Evolutionary conservation across 1,284 basidiomycete genomes (phyloP), one percentile per base, ranked within the genome.

Genomic region (Tilletia indica): DNA sequence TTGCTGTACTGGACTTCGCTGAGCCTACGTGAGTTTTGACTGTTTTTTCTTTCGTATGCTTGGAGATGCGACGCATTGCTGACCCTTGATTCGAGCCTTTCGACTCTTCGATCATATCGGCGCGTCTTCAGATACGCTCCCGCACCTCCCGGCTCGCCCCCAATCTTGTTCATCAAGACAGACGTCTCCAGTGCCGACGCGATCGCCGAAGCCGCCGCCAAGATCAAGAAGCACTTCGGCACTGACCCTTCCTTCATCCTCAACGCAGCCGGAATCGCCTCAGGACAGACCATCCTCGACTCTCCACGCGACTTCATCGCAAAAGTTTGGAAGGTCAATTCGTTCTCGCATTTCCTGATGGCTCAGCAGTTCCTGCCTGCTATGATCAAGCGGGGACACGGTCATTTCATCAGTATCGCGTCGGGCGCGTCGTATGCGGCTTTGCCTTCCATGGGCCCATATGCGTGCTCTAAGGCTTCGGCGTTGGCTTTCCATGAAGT

Each of bases 261-360:
- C 70, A 78, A 78, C 70, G 74, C 74, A 63, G 77, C 77, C n/a
- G 77, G 77, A 2, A 78, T 78, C 49, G 76, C 76, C 4, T 71
- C 72, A 25, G 76, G 76, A 19, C 70, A 74, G 49, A 75, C 71
- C 12, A 78, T 78, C 51, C 71, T 78, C 67, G 70, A 74, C 64
- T 71, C 71, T 14, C 70, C 49, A 11, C 68, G 72, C 1, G 73
- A 77, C 11, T 72, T 74, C 45, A 72, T 74, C 69, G 34, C 73
- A 4, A 47, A 73, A 8, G 75, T 74, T 5, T 78, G 71, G 71
- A 76, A 73, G 56, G 77, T 78, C 64, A 78, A 78, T 68, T 70
- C 76, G 0, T 70, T 73, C 39, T 76, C 74, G 14, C 48, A 64
- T 11, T 72, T 68, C 70, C 74, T 76, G 71, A 77, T 75, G 45